Percentiles rank a stretch among this genome's conserved stretches.
phyloP scores from a whole-genome alignment of 2,329 filamentous ascomycete species.

The Xylariaceae sp. region DNA sequence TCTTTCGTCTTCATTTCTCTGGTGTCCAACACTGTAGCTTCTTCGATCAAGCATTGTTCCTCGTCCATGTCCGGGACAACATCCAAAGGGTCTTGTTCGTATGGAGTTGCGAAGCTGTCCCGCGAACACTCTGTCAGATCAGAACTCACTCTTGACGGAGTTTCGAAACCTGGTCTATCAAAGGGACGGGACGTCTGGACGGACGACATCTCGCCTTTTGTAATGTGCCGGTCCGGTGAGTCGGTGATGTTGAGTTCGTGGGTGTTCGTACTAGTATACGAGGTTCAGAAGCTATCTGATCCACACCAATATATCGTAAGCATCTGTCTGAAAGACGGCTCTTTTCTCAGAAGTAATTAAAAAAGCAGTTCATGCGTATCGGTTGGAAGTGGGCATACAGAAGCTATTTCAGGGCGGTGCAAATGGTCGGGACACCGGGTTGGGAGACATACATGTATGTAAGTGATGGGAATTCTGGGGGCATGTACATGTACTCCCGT shows the following conservation, averaged over 20 bases:
- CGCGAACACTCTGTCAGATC: conserved; percentile 12
- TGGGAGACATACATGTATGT: conserved; percentile 9
- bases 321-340: conserved; percentile 16
- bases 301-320: conserved; percentile 16
- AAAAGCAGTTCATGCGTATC: conserved; percentile 5
- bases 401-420: conserved; percentile 6
- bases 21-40: conserved; percentile 23
- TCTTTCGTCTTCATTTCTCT: conserved; percentile 19
- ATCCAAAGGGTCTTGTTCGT: conserved; percentile 20
- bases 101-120: conserved; percentile 15
- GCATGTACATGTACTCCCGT: conserved; percentile 8
- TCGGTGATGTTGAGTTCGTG: neutral
- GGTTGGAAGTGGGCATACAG: conserved; percentile 3
- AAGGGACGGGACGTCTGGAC: neutral
- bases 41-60: conserved; percentile 23
- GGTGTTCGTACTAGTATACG: conserved; percentile 2
- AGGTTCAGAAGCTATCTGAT: conserved; percentile 7
- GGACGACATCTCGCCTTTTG: conserved; percentile 3
- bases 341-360: conserved; percentile 16
- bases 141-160: conserved; percentile 6
- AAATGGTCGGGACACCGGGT: conserved; percentile 4
- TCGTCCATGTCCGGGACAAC: conserved; percentile 23
- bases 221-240: neutral
- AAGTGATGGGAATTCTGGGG: conserved; percentile 3
- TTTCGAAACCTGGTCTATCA: conserved; percentile 1